Evolutionary conservation across 179 eudicot species (phyloP).

Genomic region (Nepenthes alata): DNA sequence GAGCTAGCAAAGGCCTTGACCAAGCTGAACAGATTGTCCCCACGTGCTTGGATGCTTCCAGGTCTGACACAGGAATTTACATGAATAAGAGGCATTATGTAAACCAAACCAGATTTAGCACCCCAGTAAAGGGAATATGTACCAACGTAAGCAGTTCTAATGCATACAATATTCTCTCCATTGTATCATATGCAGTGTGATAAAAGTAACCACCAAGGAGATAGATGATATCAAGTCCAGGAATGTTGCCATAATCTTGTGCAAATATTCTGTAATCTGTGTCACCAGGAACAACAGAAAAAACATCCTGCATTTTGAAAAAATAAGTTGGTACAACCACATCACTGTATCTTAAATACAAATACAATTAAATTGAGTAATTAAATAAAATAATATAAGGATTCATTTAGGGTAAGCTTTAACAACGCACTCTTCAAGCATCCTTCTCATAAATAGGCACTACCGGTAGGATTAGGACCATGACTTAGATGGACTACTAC

Average conservation of each 20-base stretch:
- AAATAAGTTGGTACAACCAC: not conserved
- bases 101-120: conserved; percentile 9
- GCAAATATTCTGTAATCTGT: conserved; percentile 96
- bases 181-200: conserved; percentile 79
- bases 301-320: conserved; percentile 54
- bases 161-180: conserved; percentile 89
- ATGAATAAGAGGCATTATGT: conserved; percentile 24
- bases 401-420: not conserved
- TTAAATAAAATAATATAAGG: not conserved
- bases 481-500: too few relatives aligned
- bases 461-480: too few relatives aligned
- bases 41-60: conserved; percentile 98
- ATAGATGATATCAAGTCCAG: conserved; percentile 89
- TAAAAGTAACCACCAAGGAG: conserved; percentile 90
- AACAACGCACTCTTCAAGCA: not conserved
- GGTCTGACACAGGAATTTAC: conserved; percentile 45
- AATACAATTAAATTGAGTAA: not conserved
- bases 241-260: conserved; percentile 68
- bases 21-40: conserved; percentile 69
- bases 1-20: conserved; percentile 75
- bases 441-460: not conserved
- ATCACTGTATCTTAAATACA: not conserved
- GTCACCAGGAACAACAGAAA: conserved; percentile 78
- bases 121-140: conserved; percentile 24
- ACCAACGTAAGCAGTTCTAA: conserved; percentile 39